Percentiles rank a stretch among this genome's conserved stretches.
Conservation (phyloP, 148 eudicot genomes). For the Cornus suecica region DNA sequence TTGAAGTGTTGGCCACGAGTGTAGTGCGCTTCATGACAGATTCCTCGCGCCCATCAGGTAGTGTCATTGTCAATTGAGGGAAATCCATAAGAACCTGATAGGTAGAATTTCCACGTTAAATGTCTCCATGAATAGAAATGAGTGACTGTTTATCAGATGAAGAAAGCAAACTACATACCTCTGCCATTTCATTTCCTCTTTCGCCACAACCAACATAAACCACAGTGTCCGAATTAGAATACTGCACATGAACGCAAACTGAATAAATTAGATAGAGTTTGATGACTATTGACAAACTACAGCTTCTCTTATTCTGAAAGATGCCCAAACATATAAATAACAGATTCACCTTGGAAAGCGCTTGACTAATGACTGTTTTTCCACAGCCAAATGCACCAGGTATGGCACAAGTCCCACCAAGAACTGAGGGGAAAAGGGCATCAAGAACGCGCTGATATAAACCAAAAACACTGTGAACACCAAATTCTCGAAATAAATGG, state of each 20-base stretch:
- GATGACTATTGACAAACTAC: not conserved
- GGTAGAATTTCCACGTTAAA: not conserved
- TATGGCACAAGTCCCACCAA: constrained; percentile 99
- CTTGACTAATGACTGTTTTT: constrained; percentile 99
- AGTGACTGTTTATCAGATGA: not conserved
- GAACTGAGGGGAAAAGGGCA: constrained; percentile 98
- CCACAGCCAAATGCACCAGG: constrained; percentile 99
- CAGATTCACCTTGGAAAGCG: constrained; percentile 83
- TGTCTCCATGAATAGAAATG: not conserved
- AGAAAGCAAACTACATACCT: constrained; percentile 44
- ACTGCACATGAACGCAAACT: constrained; percentile 45
- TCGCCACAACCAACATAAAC: constrained; percentile 99
- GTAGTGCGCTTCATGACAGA: constrained; percentile 99
- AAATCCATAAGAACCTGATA: constrained; percentile 97
- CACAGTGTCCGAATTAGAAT: constrained; percentile 97
- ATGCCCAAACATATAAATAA: not conserved
- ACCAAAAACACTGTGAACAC: constrained; percentile 1
- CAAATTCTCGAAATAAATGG: not conserved
- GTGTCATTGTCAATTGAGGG: constrained; percentile 98
- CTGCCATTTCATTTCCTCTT: constrained; percentile 99
- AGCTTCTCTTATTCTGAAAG: not conserved
- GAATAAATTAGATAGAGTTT: constrained; percentile 9
- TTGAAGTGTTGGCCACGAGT: constrained; percentile 98
- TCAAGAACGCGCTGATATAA: constrained; percentile 92
- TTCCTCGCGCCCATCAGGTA: constrained; percentile 99